Evolutionary conservation across 192 early-diverging fungal genomes (phyloP).

Genomic region (Backusella luteola): DNA sequence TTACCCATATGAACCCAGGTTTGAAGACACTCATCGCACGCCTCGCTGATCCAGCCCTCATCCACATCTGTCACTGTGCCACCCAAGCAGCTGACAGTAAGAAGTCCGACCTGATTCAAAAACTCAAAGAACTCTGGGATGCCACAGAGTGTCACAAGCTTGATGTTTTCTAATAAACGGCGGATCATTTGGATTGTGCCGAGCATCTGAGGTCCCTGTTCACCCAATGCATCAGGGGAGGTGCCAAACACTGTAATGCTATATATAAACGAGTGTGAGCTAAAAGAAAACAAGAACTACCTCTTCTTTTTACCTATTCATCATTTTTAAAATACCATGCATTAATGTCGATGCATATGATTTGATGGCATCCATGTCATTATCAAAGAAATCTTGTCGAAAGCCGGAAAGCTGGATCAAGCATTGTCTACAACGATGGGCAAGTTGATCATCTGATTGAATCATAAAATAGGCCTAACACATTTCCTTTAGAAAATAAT

Average conservation of each 20-base stretch:
- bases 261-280: too few species aligned
- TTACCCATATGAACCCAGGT: conserved; percentile 62
- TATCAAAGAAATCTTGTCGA: conserved; percentile 53
- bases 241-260: conserved; percentile 28
- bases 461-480: conserved; percentile 42
- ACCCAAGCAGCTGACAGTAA: conserved; percentile 54
- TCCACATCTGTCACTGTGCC: conserved; percentile 35
- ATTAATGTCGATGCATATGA: conserved; percentile 56
- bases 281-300: too few species aligned
- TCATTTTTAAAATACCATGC: conserved; percentile 47
- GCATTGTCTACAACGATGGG: conserved; percentile 56
- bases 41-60: conserved; percentile 56
- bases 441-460: conserved; percentile 46
- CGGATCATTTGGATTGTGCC: conserved; percentile 55
- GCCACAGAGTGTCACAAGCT: conserved; percentile 44
- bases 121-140: conserved; percentile 55
- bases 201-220: conserved; percentile 45
- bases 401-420: conserved; percentile 63
- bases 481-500: neutral
- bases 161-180: conserved; percentile 53
- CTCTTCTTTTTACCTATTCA: conserved; percentile 46
- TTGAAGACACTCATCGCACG: conserved; percentile 59
- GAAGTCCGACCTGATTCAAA: conserved; percentile 53
- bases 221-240: conserved; percentile 24
- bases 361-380: conserved; percentile 38